A percentile compares a stretch with the other conserved stretches of the same genome.
Conservation (phyloP, 768 basidiomycete species). For the Tylopilus sp. region DNA sequence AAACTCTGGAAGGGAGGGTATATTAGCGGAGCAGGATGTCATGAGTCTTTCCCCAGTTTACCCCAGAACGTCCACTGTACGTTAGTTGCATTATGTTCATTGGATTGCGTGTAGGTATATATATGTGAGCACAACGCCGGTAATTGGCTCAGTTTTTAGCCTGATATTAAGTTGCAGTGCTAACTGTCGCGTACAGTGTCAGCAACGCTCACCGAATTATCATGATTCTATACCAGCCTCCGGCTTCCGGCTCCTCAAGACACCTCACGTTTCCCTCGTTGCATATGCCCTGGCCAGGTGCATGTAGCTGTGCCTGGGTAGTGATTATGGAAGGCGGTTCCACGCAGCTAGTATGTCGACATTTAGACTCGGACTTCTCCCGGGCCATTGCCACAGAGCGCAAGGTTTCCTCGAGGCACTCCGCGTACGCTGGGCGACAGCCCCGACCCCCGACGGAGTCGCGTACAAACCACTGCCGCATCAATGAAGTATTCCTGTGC, state of each 20-base stretch:
- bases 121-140: not conserved
- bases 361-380: not conserved
- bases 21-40: conserved; percentile 5
- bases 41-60: not conserved
- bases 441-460: not conserved
- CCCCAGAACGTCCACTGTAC: conserved; percentile 21
- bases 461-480: not conserved
- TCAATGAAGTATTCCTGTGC: no score
- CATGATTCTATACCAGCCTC: no score
- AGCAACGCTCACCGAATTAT: no score
- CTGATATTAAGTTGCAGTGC: not conserved
- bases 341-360: conserved; percentile 2
- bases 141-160: not conserved
- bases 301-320: conserved; percentile 9
- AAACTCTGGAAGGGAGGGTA: conserved; percentile 19
- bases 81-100: conserved; percentile 14
- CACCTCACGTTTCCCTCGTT: conserved; percentile 25
- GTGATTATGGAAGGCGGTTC: conserved; percentile 12
- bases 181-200: not conserved
- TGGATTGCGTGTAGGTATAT: conserved; percentile 6
- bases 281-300: not conserved
- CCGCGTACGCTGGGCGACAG: not conserved
- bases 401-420: conserved; percentile 28
- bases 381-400: conserved; percentile 22
- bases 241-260: not conserved